phyloP scores from a whole-genome alignment of 345 rosid species.

The Lepidium aucheri region DNA sequence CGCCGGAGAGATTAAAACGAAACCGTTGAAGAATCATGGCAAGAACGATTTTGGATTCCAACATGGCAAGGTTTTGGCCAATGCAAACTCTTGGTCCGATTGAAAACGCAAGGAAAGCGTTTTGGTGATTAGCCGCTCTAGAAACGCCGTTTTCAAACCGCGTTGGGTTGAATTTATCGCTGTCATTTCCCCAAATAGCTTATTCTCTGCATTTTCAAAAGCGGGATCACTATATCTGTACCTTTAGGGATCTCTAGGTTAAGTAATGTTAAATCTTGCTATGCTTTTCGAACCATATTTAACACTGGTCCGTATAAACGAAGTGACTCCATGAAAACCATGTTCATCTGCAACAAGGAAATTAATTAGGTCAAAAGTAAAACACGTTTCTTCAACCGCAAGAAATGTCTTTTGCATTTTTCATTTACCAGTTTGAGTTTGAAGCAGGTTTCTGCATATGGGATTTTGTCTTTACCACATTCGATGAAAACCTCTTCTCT shows the following conservation, averaged over 20 bases:
- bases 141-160: conserved; percentile 35
- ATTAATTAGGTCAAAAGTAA: no score
- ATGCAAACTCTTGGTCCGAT: conserved; percentile 54
- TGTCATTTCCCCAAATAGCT: conserved; percentile 72
- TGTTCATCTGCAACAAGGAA: conserved; percentile 48
- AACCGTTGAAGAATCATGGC: conserved; percentile 37
- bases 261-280: conserved; percentile 38
- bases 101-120: conserved; percentile 42
- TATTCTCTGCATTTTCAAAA: conserved; percentile 32
- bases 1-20: conserved; percentile 24
- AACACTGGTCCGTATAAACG: conserved; percentile 50
- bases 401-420: neutral
- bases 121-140: conserved; percentile 40
- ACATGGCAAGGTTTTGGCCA: conserved; percentile 45
- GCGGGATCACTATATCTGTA: conserved; percentile 14
- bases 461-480: conserved; percentile 30
- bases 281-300: conserved; percentile 25
- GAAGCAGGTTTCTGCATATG: conserved; percentile 33
- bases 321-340: conserved; percentile 53
- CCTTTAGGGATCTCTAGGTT: conserved; percentile 43
- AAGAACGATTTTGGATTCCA: conserved; percentile 36
- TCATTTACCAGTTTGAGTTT: conserved; percentile 29
- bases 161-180: conserved; percentile 44
- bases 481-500: conserved; percentile 42
- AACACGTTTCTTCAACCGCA: no score